Percentiles rank a stretch among this genome's conserved stretches.
Conservation (phyloP, 371 early-diverging fungal species). For the Apophysomyces elegans region DNA sequence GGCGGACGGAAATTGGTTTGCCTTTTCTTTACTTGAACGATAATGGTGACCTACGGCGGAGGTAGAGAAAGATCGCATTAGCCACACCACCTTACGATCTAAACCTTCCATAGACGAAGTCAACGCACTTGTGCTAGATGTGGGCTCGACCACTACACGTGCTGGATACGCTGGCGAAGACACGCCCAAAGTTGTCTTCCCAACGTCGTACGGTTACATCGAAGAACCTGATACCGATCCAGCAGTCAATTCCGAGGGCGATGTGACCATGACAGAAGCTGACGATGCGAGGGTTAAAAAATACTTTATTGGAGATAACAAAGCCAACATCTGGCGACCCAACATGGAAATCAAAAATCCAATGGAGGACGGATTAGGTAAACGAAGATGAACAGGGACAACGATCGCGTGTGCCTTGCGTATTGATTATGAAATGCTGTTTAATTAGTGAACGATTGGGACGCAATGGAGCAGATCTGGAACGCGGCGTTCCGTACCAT, state of each 20-base stretch:
- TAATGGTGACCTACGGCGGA: conserved; percentile 83
- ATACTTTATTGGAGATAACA: conserved; percentile 83
- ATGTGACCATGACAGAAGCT: conserved; percentile 40
- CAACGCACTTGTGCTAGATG: conserved; percentile 89
- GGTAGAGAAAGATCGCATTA: conserved; percentile 37
- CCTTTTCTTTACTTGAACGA: conserved; percentile 13
- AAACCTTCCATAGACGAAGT: conserved; percentile 80
- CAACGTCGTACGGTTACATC: conserved; percentile 60
- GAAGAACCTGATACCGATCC: conserved; percentile 29
- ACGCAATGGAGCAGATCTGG: conserved; percentile 88
- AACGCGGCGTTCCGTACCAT: conserved; percentile 74
- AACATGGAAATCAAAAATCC: conserved; percentile 84
- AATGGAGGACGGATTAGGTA: conserved; percentile 72
- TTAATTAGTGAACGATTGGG: conserved; percentile 88
- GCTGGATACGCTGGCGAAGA: conserved; percentile 98
- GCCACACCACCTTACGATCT: background rate
- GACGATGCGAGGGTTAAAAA: conserved; percentile 30
- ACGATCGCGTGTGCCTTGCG: background rate
- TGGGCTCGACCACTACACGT: conserved; percentile 86
- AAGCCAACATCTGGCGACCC: conserved; percentile 72
- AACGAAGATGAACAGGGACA: conserved; percentile 14
- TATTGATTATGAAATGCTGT: background rate
- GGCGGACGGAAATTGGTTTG: background rate
- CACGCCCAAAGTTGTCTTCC: conserved; percentile 83
- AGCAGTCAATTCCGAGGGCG: conserved; percentile 31